Base-by-base conservation (phyloP, 2,329 filamentous ascomycete species). In the Verticillium nubilum region DNA sequence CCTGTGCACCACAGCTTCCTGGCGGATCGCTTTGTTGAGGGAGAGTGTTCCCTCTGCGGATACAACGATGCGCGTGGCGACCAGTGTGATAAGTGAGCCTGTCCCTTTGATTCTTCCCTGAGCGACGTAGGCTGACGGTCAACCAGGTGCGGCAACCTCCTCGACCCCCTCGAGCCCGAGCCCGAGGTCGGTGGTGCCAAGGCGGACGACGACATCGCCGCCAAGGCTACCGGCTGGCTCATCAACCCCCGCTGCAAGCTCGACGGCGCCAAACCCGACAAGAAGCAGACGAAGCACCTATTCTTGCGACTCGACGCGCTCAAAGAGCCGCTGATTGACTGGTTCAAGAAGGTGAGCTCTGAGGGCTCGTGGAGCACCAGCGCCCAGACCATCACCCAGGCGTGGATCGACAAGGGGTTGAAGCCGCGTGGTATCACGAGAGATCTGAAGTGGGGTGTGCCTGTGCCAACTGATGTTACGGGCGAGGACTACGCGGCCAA, bases 231-330 rank as follows among this genome's bases (percentile, higher is more conserved):
- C 58, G 77, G 70, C 68, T 85, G 70, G 70, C 78, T 96, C 62
- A 88, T 91, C 70, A 93, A 94, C 68, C 92, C 92, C 5, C 87
- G 88, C 62, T 98, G 95, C 80, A 98, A 98, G 78, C 83, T 97
- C 19, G 92, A 97, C 69, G 90, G 89, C 54, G 85, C 91, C 7
- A 89, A 88, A 5, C 94, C 93, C 2, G 86, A 94, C 29, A 85
- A 86, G 56, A 84, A 88, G 64, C 86, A 90, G 65, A 98, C 94
- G 28, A 97, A 92, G 75, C 95, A 98, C 72, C 85, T 97, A 53
- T 96, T 92, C 74, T 80, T 99, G n/a, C 84, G 86, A 57, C 81
- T 99, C 9, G 92, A 98, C 73, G 89, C 89, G 69, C 82, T 97
- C 52, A 89, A 96, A 72, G 82, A 87, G 1, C 79, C 88, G 63